These are phyloP conservation scores for Fusarium mexicanum DNA, from an alignment of 2,329 filamentous ascomycete genomes.

Conservation along the genomic window DNA sequence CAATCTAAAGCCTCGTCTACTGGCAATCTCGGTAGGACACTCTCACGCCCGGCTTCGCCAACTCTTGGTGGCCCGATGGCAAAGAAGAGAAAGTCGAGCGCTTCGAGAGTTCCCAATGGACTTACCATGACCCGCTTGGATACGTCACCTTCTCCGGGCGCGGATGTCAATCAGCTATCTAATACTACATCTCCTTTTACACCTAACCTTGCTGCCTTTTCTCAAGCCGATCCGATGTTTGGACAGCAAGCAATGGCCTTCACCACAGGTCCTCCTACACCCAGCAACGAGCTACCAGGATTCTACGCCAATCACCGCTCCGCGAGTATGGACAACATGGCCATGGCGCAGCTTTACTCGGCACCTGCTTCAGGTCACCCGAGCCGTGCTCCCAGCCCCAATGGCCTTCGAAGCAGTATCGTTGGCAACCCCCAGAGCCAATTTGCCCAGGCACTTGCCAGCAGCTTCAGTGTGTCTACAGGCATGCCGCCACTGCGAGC, in stretches of 20 bases:
- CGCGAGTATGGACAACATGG: conserved; percentile 72
- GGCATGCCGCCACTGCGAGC: conserved; percentile 58
- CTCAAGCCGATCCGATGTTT: conserved; percentile 58
- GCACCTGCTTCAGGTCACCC: conserved; percentile 77
- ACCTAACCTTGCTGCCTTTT: conserved; percentile 56
- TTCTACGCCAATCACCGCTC: conserved; percentile 67
- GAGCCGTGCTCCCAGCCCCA: conserved; percentile 82
- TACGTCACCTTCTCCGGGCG: conserved; percentile 56
- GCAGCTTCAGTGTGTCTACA: conserved; percentile 59
- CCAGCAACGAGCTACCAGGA: conserved; percentile 69
- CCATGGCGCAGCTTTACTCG: conserved; percentile 73
- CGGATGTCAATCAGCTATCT: conserved; percentile 53
- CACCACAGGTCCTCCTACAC: conserved; percentile 70
- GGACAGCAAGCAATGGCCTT: conserved; percentile 55
- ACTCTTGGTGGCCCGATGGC: conserved; percentile 70
- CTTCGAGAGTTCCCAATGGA: conserved; percentile 75
- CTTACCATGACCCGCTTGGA: conserved; percentile 87
- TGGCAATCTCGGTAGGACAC: conserved; percentile 45
- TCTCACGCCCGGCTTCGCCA: conserved; percentile 81
- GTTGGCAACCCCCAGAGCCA: conserved; percentile 54
- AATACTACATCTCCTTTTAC: conserved; percentile 64
- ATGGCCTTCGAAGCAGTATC: conserved; percentile 58
- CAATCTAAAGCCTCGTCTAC: conserved; percentile 48
- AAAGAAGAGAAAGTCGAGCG: conserved; percentile 86
- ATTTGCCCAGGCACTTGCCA: conserved; percentile 59